These are phyloP conservation scores for Kondoa subrosea DNA, from an alignment of 768 basidiomycete species.

Conservation along the genomic window DNA sequence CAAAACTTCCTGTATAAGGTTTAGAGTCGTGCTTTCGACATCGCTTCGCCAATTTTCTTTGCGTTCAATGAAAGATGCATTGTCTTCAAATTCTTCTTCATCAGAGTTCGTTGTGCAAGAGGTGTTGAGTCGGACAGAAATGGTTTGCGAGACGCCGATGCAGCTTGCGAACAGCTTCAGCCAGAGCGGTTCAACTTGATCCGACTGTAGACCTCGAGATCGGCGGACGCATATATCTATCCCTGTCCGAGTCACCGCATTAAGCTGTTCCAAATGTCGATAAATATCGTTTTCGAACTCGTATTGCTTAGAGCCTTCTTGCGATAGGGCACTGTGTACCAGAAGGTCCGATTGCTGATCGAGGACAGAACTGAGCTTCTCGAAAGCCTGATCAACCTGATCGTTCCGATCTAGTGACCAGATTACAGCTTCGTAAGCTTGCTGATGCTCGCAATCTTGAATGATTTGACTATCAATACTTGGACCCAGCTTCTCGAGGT, in stretches of 20 bases:
- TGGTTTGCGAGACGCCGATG: slow-evolving; percentile 7
- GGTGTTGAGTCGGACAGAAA: background rate
- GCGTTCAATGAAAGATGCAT: background rate
- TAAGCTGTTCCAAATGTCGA: slow-evolving; percentile 15
- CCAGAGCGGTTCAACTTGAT: background rate
- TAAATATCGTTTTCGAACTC: slow-evolving; percentile 8
- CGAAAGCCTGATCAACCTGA: slow-evolving; percentile 47
- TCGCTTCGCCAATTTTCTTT: background rate
- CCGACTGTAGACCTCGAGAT: background rate
- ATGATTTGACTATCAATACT: slow-evolving; percentile 35
- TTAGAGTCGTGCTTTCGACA: background rate
- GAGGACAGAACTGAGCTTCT: slow-evolving; percentile 42
- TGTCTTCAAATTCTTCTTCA: background rate
- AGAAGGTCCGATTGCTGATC: slow-evolving; percentile 25
- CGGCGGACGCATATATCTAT: background rate
- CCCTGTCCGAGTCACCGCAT: background rate
- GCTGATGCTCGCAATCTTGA: slow-evolving; percentile 48
- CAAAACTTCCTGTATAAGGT: slow-evolving; percentile 67
- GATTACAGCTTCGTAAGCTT: slow-evolving; percentile 57
- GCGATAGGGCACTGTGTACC: slow-evolving; percentile 16
- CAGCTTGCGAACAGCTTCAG: slow-evolving; percentile 7
- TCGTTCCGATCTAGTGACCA: slow-evolving; percentile 60
- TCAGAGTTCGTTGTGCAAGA: background rate
- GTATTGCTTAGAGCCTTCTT: slow-evolving; percentile 14
- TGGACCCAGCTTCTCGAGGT: slow-evolving; percentile 12